These are phyloP conservation scores for Magnaporthiopsis poae DNA, from an alignment of 2,329 filamentous ascomycete genomes.

Conservation along the genomic window DNA sequence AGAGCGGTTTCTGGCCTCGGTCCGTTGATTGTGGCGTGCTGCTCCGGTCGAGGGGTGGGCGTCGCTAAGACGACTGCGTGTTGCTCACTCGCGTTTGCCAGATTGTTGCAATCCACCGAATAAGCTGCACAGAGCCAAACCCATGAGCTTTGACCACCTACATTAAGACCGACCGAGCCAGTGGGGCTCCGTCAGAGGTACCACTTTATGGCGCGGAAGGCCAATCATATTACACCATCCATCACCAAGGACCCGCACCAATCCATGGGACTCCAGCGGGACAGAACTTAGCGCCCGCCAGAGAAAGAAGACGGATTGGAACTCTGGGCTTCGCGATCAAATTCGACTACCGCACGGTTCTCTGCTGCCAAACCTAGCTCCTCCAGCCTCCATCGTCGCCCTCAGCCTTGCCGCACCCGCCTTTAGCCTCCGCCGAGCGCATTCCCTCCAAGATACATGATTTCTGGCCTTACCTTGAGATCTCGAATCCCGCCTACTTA, in stretches of 20 bases:
- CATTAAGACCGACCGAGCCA: too few species aligned
- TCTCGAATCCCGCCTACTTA: not conserved
- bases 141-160: not conserved
- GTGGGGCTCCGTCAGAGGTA: not conserved
- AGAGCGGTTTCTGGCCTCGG: not conserved
- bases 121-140: not conserved
- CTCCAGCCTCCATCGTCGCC: too few species aligned
- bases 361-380: not conserved
- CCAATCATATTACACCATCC: not conserved
- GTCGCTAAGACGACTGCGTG: not conserved
- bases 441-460: too few species aligned
- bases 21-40: not conserved
- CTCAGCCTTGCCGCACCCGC: too few species aligned
- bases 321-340: not conserved
- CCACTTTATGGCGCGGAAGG: not conserved
- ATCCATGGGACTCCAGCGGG: not conserved
- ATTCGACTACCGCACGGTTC: not conserved
- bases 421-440: too few species aligned
- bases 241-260: not conserved
- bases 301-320: not conserved
- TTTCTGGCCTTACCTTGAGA: too few species aligned
- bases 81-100: not conserved
- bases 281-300: not conserved
- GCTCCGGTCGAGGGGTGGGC: not conserved
- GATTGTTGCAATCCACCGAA: not conserved